Percentiles rank a stretch among this genome's conserved stretches.
Conservation (phyloP, 2,329 filamentous ascomycete species). For the Cercospora sesami region DNA sequence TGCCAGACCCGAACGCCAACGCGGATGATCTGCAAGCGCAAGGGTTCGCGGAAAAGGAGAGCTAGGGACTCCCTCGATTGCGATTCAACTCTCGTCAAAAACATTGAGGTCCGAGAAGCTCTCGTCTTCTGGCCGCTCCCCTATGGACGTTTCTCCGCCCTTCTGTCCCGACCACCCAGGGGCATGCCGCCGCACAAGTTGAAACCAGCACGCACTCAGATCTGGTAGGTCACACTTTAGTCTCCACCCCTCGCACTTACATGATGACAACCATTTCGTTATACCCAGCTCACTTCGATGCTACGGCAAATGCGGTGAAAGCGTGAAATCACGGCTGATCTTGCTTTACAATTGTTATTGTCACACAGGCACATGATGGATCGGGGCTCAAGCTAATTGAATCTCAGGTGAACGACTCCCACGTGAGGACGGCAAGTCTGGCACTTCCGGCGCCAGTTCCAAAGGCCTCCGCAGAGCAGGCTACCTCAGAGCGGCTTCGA, state of each 20-base stretch:
- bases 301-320: conserved; percentile 17
- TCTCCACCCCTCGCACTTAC: not conserved
- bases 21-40: conserved; percentile 53
- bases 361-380: not conserved
- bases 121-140: too few relatives aligned
- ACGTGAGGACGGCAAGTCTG: not conserved
- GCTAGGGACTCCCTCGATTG: conserved; percentile 3
- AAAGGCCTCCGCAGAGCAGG: not conserved
- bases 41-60: conserved; percentile 37
- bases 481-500: not conserved
- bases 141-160: too few relatives aligned
- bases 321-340: conserved; percentile 14
- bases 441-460: not conserved
- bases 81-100: not conserved
- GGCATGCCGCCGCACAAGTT: not conserved
- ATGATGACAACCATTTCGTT: conserved; percentile 14
- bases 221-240: not conserved
- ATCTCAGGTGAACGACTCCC: not conserved
- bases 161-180: not conserved
- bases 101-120: not conserved
- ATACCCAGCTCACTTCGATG: conserved; percentile 19
- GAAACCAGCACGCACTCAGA: not conserved
- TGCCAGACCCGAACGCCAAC: conserved; percentile 51
- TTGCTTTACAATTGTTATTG: not conserved
- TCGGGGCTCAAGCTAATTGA: not conserved